Percentiles rank a stretch among this genome's conserved stretches.
Conservation (phyloP, 2,329 filamentous ascomycete genomes). For the Epicoccum sorghinum region DNA sequence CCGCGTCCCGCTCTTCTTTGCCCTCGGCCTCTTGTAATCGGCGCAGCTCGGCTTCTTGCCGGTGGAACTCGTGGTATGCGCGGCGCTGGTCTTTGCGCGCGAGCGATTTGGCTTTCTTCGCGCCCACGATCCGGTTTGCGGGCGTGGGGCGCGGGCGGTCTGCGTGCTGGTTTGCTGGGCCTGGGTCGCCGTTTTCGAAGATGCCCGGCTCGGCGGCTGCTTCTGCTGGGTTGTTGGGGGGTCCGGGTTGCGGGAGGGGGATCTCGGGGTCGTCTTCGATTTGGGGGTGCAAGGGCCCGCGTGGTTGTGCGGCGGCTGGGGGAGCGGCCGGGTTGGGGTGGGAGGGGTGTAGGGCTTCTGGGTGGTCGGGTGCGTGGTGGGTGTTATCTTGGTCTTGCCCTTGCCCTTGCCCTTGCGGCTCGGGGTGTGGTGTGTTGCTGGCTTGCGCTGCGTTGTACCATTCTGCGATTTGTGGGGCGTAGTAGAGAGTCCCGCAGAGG, state of each 20-base stretch:
- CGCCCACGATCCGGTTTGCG: slow-evolving; percentile 49
- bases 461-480: slow-evolving; percentile 54
- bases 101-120: slow-evolving; percentile 58
- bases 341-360: no score
- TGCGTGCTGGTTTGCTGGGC: slow-evolving; percentile 38
- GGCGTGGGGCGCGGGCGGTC: slow-evolving; percentile 32
- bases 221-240: not conserved
- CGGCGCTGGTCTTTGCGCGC: slow-evolving; percentile 52
- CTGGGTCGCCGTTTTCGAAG: slow-evolving; percentile 29
- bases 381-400: not conserved
- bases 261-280: slow-evolving; percentile 20
- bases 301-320: not conserved
- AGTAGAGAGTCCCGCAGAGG: slow-evolving; percentile 55
- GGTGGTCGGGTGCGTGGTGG: not conserved
- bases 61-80: slow-evolving; percentile 57
- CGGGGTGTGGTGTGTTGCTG: slow-evolving; percentile 7
- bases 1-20: slow-evolving; percentile 53
- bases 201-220: not conserved
- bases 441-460: slow-evolving; percentile 39
- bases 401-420: not conserved
- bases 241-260: slow-evolving; percentile 35
- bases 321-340: no score
- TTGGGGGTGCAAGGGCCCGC: slow-evolving; percentile 3
- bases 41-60: slow-evolving; percentile 55
- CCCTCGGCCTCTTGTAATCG: slow-evolving; percentile 51